phyloP scores from a whole-genome alignment of 2,329 filamentous ascomycete species.

The Polychaeton citri region DNA sequence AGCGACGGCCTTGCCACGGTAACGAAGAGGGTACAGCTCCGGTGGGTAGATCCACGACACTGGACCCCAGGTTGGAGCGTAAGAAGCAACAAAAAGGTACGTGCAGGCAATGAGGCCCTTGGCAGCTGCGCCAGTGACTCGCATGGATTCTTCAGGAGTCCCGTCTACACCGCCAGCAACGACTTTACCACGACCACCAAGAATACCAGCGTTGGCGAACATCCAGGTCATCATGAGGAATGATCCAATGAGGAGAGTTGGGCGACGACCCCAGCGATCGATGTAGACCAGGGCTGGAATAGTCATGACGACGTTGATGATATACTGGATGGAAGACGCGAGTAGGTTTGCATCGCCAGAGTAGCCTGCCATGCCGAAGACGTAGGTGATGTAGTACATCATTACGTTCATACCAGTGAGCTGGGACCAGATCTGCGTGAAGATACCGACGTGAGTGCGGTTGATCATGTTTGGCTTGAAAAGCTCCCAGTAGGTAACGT shows the following conservation, averaged over 20 bases:
- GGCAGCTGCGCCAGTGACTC: conserved; percentile 24
- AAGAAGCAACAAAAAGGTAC: conserved; percentile 59
- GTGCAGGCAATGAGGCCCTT: conserved; percentile 45
- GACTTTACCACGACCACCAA: conserved; percentile 44
- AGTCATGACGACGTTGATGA: conserved; percentile 72
- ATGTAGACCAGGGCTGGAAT: conserved; percentile 61
- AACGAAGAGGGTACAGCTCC: conserved; percentile 48
- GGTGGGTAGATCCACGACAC: conserved; percentile 30
- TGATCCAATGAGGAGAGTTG: conserved; percentile 52
- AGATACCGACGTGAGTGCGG: conserved; percentile 54
- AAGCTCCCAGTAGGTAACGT: conserved; percentile 59
- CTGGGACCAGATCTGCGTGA: conserved; percentile 61
- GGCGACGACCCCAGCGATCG: conserved; percentile 62
- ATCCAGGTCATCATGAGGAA: conserved; percentile 50
- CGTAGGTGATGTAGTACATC: conserved; percentile 43
- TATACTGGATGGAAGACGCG: conserved; percentile 57
- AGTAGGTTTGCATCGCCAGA: conserved; percentile 42
- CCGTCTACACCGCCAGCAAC: conserved; percentile 24
- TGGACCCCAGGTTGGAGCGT: conserved; percentile 48
- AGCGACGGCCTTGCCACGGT: conserved; percentile 51
- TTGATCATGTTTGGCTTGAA: conserved; percentile 59
- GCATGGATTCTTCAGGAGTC: conserved; percentile 26
- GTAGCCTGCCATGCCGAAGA: conserved; percentile 60
- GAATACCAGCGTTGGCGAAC: conserved; percentile 48
- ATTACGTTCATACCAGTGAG: conserved; percentile 63